These are phyloP conservation scores for Backusella morwellensis DNA, from an alignment of 192 early-diverging fungal species.

Conservation along the genomic window DNA sequence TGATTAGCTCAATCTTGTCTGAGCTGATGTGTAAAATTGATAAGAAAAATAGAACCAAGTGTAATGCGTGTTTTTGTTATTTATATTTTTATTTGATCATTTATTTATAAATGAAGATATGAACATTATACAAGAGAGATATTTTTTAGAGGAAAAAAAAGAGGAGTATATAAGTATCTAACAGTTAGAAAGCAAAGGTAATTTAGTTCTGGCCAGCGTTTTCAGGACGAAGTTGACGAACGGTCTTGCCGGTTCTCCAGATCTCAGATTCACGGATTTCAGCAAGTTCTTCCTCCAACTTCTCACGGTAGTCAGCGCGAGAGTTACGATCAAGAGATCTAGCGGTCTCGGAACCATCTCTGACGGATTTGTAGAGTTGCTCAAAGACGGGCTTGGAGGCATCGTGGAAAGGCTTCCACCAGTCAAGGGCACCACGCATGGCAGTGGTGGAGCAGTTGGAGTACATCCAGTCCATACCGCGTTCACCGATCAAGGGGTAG, in stretches of 20 bases:
- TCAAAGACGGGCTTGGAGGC: constrained; percentile 94
- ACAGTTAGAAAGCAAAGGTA: background rate
- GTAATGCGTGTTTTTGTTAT: background rate
- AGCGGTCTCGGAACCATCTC: constrained; percentile 85
- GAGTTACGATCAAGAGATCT: constrained; percentile 87
- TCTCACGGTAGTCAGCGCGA: constrained; percentile 87
- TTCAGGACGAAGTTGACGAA: constrained; percentile 87
- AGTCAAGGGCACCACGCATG: constrained; percentile 95
- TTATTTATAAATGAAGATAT: background rate
- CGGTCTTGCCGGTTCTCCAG: constrained; percentile 89
- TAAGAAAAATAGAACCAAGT: background rate
- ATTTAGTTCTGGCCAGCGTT: constrained; percentile 49
- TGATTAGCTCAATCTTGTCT: background rate
- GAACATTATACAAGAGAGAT: constrained; percentile 4
- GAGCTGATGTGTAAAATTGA: background rate
- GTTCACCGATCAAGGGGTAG: constrained; percentile 92
- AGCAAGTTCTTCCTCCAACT: constrained; percentile 86
- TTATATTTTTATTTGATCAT: constrained; percentile 4
- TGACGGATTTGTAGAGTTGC: constrained; percentile 83
- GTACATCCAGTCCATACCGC: constrained; percentile 97
- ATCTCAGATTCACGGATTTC: constrained; percentile 90
- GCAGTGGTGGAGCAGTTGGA: constrained; percentile 97
- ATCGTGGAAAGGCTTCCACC: constrained; percentile 91
- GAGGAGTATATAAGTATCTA: constrained; percentile 2
- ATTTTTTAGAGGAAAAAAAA: constrained; percentile 2